A percentile compares a stretch with the other conserved stretches of the same genome.
Evolutionary conservation across 495 filamentous ascomycete species (phyloP).

Genomic region (Neurospora africana): DNA sequence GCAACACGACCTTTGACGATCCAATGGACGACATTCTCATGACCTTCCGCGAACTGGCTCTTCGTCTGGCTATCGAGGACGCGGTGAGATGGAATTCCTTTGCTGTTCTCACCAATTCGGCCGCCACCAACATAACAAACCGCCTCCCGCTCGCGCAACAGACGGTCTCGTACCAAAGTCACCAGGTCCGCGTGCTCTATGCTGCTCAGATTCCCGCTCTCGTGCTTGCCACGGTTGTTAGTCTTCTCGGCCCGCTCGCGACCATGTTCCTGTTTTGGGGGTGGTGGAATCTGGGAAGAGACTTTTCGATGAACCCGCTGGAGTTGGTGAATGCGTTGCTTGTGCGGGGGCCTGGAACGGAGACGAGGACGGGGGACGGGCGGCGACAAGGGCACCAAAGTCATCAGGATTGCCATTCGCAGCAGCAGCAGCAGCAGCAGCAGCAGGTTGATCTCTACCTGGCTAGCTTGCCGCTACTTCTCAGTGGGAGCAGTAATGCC

Average conservation of each 20-base stretch:
- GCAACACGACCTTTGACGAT: background rate
- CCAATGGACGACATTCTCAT: background rate
- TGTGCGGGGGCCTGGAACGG: no score
- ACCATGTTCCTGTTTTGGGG: background rate
- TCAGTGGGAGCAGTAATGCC: no score
- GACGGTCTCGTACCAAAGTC: background rate
- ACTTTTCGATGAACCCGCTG: background rate
- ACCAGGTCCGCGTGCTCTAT: background rate
- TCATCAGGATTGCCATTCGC: no score
- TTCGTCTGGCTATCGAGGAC: background rate
- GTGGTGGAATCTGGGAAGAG: background rate
- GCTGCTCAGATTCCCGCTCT: background rate
- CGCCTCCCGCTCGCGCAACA: background rate
- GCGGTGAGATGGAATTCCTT: background rate
- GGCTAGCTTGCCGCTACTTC: no score
- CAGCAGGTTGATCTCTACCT: no score
- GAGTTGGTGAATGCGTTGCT: background rate
- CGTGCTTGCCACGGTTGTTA: background rate
- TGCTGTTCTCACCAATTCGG: no score
- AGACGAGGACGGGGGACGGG: no score
- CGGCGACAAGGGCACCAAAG: no score
- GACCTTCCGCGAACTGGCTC: background rate
- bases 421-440: no score
- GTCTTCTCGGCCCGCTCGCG: background rate
- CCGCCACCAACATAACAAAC: no score